Evolutionary conservation across 163 green algal species (phyloP).

Genomic region (Picocystis sp.): DNA sequence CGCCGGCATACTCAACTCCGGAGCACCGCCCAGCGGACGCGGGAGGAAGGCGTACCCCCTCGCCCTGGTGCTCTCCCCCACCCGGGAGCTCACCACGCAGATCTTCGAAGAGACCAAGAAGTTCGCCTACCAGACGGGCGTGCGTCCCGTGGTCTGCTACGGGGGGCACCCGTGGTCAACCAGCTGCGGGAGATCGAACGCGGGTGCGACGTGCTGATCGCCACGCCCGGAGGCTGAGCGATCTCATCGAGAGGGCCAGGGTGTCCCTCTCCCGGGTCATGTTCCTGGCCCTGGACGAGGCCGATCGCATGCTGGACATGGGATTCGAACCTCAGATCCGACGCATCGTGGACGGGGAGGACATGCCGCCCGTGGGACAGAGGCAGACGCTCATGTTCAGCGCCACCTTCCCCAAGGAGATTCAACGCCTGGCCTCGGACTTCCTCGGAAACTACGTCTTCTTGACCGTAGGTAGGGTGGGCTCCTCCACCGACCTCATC

Average conservation of each 20-base stretch:
- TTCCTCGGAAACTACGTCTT: slow-evolving; percentile 85
- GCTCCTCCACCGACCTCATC: slow-evolving; percentile 92
- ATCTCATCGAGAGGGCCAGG: slow-evolving; percentile 52
- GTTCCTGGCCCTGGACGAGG: slow-evolving; percentile 91
- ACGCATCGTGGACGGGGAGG: too few relatives aligned
- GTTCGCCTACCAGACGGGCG: too few relatives aligned
- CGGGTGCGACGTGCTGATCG: slow-evolving; percentile 29
- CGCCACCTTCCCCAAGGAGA: slow-evolving; percentile 85
- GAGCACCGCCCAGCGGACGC: slow-evolving; percentile 36
- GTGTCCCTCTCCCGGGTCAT: slow-evolving; percentile 39
- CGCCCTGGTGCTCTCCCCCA: slow-evolving; percentile 86
- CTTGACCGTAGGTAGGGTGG: slow-evolving; percentile 77
- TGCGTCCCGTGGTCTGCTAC: slow-evolving; percentile 59
- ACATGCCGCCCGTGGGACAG: slow-evolving; percentile 83
- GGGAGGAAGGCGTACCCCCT: slow-evolving; percentile 20
- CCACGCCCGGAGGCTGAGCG: slow-evolving; percentile 33
- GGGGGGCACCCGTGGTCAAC: slow-evolving; percentile 35
- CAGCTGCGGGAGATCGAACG: too few relatives aligned
- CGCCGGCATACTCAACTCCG: slow-evolving; percentile 37
- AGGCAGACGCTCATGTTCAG: slow-evolving; percentile 80
- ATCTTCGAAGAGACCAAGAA: slow-evolving; percentile 72
- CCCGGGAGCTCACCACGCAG: slow-evolving; percentile 96
- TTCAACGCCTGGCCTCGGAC: slow-evolving; percentile 67
- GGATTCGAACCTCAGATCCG: too few relatives aligned
- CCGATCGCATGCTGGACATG: slow-evolving; percentile 99